Percentiles rank a stretch among this genome's conserved stretches.
These are phyloP conservation scores for Corrigiola litoralis DNA, from an alignment of 179 eudicot genomes.

Conservation along the genomic window DNA sequence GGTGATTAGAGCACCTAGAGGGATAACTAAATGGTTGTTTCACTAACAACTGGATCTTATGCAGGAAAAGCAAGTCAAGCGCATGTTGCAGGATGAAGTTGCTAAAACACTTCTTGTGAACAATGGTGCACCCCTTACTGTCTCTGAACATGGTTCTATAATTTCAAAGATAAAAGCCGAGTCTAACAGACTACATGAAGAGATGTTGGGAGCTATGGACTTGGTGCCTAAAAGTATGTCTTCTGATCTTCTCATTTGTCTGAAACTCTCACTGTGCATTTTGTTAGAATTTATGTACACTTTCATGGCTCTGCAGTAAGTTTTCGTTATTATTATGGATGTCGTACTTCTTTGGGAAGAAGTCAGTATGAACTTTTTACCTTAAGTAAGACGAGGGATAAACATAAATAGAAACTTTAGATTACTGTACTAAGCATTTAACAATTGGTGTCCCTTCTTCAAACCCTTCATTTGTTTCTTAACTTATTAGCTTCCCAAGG, in stretches of 20 bases:
- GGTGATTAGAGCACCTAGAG: too few relatives aligned
- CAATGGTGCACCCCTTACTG: slow-evolving; percentile 52
- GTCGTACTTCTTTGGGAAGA: too few relatives aligned
- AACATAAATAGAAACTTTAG: too few relatives aligned
- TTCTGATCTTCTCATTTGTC: background rate
- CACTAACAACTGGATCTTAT: slow-evolving; percentile 14
- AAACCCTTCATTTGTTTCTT: too few relatives aligned
- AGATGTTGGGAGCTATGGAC: slow-evolving; percentile 38
- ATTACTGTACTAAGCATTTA: background rate
- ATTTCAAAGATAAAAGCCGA: slow-evolving; percentile 41
- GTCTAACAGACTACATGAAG: slow-evolving; percentile 46
- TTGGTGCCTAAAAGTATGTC: slow-evolving; percentile 48
- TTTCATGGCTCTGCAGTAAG: background rate
- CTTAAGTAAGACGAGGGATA: too few relatives aligned
- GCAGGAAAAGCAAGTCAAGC: slow-evolving; percentile 67
- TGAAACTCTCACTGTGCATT: background rate
- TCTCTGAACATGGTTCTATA: slow-evolving; percentile 52
- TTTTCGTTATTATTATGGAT: too few relatives aligned
- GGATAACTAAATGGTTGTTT: too few relatives aligned
- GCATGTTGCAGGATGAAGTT: slow-evolving; percentile 53
- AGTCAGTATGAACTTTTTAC: too few relatives aligned
- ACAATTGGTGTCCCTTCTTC: background rate
- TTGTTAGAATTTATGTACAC: background rate
- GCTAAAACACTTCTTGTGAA: slow-evolving; percentile 46
- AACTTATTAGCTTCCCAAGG: background rate